phyloP scores from a whole-genome alignment of 139 green algal species.

The Tetratostichococcus sp. region DNA sequence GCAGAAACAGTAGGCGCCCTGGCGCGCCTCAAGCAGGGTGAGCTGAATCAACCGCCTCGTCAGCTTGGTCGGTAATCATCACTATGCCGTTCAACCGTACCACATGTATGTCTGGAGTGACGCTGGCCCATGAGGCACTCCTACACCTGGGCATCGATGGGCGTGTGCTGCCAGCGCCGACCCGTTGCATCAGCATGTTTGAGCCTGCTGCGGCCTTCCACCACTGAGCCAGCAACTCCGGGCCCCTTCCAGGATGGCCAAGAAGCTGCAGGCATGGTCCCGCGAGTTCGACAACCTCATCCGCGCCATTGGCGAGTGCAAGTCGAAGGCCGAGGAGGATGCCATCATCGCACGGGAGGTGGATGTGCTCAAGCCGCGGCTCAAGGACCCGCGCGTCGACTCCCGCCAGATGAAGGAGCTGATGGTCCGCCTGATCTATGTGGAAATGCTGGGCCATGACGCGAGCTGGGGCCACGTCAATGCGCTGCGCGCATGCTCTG shows the following conservation, averaged over 20 bases:
- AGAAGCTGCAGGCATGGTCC: conserved; percentile 15
- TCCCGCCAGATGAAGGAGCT: conserved; percentile 72
- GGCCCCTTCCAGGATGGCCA: neutral
- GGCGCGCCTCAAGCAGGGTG: too few species aligned
- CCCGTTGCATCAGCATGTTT: too few species aligned
- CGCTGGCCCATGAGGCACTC: too few species aligned
- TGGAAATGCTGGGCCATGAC: conserved; percentile 98
- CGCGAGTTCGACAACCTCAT: conserved; percentile 60
- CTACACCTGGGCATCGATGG: too few species aligned
- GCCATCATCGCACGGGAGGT: conserved; percentile 80
- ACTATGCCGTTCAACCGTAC: too few species aligned
- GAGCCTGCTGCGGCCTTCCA: too few species aligned
- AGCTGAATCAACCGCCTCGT: too few species aligned
- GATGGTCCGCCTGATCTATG: conserved; percentile 91
- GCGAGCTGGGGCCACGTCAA: conserved; percentile 85
- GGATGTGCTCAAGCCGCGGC: conserved; percentile 70
- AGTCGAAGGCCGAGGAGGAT: conserved; percentile 75
- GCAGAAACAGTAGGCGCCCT: too few species aligned
- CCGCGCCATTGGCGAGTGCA: conserved; percentile 67
- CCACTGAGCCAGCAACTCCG: too few species aligned
- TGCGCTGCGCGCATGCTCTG: conserved; percentile 73
- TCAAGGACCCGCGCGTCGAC: conserved; percentile 73
- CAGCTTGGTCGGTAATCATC: too few species aligned
- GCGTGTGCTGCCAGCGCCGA: too few species aligned
- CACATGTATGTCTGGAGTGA: too few species aligned